phyloP scores from a whole-genome alignment of 345 rosid species.

The Rubroshorea leprosula region DNA sequence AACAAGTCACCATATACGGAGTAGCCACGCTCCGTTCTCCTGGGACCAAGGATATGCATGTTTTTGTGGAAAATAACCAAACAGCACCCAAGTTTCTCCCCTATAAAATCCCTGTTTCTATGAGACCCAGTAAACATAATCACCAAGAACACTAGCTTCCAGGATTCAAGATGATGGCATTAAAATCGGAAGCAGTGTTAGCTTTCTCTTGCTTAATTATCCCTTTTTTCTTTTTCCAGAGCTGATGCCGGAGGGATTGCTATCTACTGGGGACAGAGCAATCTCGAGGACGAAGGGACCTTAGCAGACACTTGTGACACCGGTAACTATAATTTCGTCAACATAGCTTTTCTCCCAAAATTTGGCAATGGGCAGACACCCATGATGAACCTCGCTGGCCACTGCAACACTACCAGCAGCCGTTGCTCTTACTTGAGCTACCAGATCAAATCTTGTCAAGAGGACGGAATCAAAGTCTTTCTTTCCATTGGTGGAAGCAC shows the following conservation, averaged over 20 bases:
- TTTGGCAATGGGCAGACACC: neutral
- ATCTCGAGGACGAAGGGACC: neutral
- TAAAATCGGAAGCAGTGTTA: no score
- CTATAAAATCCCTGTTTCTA: no score
- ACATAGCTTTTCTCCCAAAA: neutral
- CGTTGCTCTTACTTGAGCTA: neutral
- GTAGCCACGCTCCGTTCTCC: no score
- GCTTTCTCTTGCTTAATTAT: no score
- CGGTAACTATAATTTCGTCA: neutral
- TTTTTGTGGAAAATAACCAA: no score
- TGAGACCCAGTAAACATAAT: no score
- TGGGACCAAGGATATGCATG: no score
- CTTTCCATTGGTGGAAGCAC: neutral
- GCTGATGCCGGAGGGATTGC: neutral
- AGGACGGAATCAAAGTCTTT: neutral
- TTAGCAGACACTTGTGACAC: neutral
- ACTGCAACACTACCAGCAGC: neutral
- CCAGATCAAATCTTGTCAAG: neutral
- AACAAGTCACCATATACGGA: no score
- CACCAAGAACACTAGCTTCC: no score
- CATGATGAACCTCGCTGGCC: constrained; percentile 1
- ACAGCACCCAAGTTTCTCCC: no score
- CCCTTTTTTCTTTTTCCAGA: no score
- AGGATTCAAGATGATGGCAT: no score
- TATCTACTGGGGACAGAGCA: constrained; percentile 4